These are phyloP conservation scores for Chaetomiaceae sp. DNA, from an alignment of 2,329 filamentous ascomycete species.

Conservation along the genomic window DNA sequence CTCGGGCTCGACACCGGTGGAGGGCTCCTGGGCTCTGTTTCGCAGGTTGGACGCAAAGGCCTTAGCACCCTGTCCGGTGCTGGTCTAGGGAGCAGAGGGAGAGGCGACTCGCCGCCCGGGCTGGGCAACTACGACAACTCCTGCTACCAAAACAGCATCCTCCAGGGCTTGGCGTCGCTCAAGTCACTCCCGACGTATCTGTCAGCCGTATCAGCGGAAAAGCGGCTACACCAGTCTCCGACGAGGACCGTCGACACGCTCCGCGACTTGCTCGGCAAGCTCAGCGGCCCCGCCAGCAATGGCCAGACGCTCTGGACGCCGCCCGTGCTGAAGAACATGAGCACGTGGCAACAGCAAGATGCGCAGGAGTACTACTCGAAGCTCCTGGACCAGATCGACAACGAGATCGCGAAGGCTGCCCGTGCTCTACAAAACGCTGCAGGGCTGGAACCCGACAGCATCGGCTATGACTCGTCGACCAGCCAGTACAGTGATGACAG, in stretches of 20 bases:
- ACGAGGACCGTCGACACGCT: conserved; percentile 45
- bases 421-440: conserved; percentile 30
- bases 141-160: conserved; percentile 95
- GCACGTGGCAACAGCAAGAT: conserved; percentile 93
- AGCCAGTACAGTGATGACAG: conserved; percentile 54
- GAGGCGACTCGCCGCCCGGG: conserved; percentile 52
- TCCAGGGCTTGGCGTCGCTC: conserved; percentile 78
- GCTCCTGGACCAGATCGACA: conserved; percentile 78
- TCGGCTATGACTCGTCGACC: conserved; percentile 38
- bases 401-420: conserved; percentile 58
- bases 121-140: conserved; percentile 92
- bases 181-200: conserved; percentile 65
- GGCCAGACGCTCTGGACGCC: conserved; percentile 80
- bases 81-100: conserved; percentile 33
- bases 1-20: conserved; percentile 52
- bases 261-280: conserved; percentile 59
- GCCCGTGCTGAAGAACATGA: conserved; percentile 79
- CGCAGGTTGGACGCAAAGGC: conserved; percentile 53
- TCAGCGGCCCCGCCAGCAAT: conserved; percentile 66
- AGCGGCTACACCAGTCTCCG: conserved; percentile 25
- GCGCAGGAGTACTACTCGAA: conserved; percentile 97
- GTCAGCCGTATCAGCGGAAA: conserved; percentile 37
- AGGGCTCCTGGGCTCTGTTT: conserved; percentile 52
- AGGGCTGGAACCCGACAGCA: conserved; percentile 38
- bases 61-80: conserved; percentile 48